These are phyloP conservation scores for Trametopsis cervina DNA, from an alignment of 768 basidiomycete genomes.

Conservation along the genomic window DNA sequence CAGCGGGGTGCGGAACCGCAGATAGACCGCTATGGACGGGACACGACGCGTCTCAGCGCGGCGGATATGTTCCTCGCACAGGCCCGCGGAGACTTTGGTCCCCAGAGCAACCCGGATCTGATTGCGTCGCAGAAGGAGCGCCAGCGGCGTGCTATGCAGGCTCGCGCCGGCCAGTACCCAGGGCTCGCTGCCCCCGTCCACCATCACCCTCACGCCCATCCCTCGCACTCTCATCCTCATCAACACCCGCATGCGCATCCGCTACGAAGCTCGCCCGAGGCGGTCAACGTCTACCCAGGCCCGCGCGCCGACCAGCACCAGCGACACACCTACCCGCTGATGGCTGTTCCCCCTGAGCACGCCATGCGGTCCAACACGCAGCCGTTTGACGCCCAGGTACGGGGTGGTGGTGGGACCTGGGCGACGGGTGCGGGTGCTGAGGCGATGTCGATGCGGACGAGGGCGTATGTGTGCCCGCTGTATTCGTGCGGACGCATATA, in stretches of 20 bases:
- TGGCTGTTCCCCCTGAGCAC: conserved; percentile 12
- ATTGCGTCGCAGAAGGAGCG: conserved; percentile 24
- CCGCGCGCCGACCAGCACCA: conserved; percentile 5
- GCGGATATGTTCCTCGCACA: conserved; percentile 63
- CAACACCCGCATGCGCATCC: conserved; percentile 1
- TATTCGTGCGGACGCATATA: conserved; percentile 80
- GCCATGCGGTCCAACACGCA: conserved; percentile 16
- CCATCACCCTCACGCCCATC: neutral
- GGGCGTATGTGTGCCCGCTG: conserved; percentile 76
- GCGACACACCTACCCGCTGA: conserved; percentile 18
- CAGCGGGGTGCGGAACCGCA: conserved; percentile 20
- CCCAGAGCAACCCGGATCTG: conserved; percentile 21
- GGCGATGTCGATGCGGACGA: conserved; percentile 23
- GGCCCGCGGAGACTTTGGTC: conserved; percentile 46
- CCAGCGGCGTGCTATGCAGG: conserved; percentile 24
- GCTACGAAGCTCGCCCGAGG: conserved; percentile 7
- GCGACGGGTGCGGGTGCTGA: neutral
- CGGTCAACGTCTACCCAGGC: neutral
- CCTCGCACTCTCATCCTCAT: neutral
- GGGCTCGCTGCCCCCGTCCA: neutral
- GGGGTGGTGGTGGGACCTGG: neutral
- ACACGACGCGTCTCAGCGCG: conserved; percentile 37
- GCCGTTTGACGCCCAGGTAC: conserved; percentile 11
- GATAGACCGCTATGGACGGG: conserved; percentile 25
- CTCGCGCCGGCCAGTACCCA: conserved; percentile 7